These are phyloP conservation scores for Saccharomyces uvarum DNA, from an alignment of 1,139 yeast species.

Conservation along the genomic window DNA sequence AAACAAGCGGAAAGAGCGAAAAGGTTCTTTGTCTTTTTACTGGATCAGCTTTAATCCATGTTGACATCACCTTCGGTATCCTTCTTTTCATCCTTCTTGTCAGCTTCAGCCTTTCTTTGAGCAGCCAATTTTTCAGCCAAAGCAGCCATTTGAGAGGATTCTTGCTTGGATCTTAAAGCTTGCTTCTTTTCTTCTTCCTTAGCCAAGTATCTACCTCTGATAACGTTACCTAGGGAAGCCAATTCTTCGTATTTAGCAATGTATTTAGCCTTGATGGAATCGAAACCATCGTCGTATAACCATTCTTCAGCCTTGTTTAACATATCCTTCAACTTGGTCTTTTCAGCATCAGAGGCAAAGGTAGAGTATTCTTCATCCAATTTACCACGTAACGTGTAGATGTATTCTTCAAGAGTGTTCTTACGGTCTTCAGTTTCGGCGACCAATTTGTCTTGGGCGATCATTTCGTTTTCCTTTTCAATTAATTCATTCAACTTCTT, in stretches of 20 bases:
- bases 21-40: background rate
- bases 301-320: conserved; percentile 88
- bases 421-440: conserved; percentile 98
- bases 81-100: conserved; percentile 24
- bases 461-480: conserved; percentile 77
- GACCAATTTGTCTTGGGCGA: conserved; percentile 85
- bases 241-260: conserved; percentile 96
- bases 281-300: conserved; percentile 95
- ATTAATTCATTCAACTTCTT: conserved; percentile 49
- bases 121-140: conserved; percentile 89
- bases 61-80: background rate
- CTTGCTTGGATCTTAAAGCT: conserved; percentile 76
- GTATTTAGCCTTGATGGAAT: conserved; percentile 89
- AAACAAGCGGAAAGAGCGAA: background rate
- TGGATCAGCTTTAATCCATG: background rate
- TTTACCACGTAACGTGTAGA: conserved; percentile 93
- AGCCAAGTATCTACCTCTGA: conserved; percentile 87
- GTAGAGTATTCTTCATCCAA: conserved; percentile 81
- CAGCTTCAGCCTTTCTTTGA: conserved; percentile 45
- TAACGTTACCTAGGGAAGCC: conserved; percentile 86
- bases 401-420: conserved; percentile 96
- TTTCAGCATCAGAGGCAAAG: conserved; percentile 85
- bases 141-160: conserved; percentile 76
- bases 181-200: conserved; percentile 93
- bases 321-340: conserved; percentile 62